Evolutionary conservation across 2,329 filamentous ascomycete genomes (phyloP), one percentile per base, ranked within the genome.

Genomic region (Nothophoma quercina): DNA sequence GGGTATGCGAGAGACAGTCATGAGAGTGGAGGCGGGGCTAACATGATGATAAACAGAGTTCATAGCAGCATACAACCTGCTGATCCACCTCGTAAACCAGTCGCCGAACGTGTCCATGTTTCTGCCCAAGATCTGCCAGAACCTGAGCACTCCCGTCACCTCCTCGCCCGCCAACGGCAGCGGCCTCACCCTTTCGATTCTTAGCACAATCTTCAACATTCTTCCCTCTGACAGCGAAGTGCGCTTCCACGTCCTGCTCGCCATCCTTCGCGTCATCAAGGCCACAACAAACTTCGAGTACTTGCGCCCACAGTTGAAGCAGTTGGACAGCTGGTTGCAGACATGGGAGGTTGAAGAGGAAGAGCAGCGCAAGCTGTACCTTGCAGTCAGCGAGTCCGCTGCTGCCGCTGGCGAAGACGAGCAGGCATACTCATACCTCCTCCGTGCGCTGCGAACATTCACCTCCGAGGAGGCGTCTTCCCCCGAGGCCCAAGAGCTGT

Each of bases 201-300:
- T 99, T 65, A 92, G 91, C 72, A 97, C 93, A 67, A 87, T 99
- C 71, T 99, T 98, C 88, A 99, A 99, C 84, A 88, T 96, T 85
- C 98, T 64, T 79, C 87, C 64, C 79, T 87, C 56, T 10, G 63
- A 43, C 81, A 87, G 69, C 88, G 88, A 91, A 48, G 85, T 90
- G 71, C 88, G 95, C 56, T 96, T 89, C 78, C 89, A 96, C 73
- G 91, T 99, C 55, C 90, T 99, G 70, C 83, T 95, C 75, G 87
- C 92, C 69, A 92, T 97, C 65, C 79, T 98, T 59, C 88, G 88
- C 66, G 90, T 97, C 67, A 86, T 97, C 75, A 88, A 84, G 70
- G 85, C 91, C 57, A 78, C 71, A 49, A 74, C 73, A 23, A 80
- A 78, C 75, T 99, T 91, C 71, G 93, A 97, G 61, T 87, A 87